Base-by-base conservation (phyloP, 371 early-diverging fungal genomes). In the Capillidium heterosporum region DNA sequence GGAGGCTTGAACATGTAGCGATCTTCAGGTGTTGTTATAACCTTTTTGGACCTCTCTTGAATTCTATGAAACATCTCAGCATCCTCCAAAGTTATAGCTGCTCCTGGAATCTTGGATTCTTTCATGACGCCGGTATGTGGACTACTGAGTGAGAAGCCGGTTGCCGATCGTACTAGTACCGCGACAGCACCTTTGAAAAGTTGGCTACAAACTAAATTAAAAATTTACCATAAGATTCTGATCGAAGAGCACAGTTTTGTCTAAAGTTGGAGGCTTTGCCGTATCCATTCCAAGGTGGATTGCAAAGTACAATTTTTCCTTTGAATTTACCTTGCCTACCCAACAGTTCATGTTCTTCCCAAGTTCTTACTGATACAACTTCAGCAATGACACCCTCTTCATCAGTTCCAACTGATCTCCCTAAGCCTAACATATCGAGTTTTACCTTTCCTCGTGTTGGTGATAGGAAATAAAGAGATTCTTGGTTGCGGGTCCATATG, bases 81-180 rank as follows among this genome's bases (percentile, higher is more conserved):
- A 51, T 76, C 78, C 28, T 77, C 74, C 7, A 61, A 46, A n/a
- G 70, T 67, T 32, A 77, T 64, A 11, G 75, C 65, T 0, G 76
- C 78, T 0, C 71, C 71, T 0, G 78, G 78, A 53, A 77, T 77
- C 1, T 52, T 53, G 11, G 23, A 13, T 43, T 15, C 17, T 27
- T 2, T 2, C 53, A 68, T 66, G 56, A 27, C 60, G 13, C 76
- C 78, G 4, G 76, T 72, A 50, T 77, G 76, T 5, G 73, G 61
- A 2, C 68, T 61, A 29, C 62, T 63, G 42, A 75, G 63, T 24
- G 69, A 63, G 56, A 70, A 61, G 0, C 72, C 71, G 13, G 71
- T 65, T 19, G 69, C 60, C 1, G 76, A 70, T 4, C 73, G 73
- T 3, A 77, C 70, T n/a, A 77, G 58, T 5, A 60, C 72, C 0